Evolutionary conservation across 2,329 filamentous ascomycete species (phyloP).

Genomic region (Clarireedia sp.): DNA sequence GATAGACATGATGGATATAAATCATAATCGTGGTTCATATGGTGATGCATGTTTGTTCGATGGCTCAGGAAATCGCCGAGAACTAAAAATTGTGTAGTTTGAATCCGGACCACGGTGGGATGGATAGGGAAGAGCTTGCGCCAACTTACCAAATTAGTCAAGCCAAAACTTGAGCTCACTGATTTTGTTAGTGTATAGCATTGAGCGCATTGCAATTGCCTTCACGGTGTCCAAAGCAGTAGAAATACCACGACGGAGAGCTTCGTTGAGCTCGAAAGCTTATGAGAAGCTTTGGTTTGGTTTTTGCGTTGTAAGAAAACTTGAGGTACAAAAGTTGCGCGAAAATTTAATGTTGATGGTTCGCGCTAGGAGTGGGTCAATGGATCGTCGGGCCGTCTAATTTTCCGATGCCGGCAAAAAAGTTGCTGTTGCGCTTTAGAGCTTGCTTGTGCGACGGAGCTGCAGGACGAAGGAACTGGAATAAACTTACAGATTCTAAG

Average conservation of each 20-base stretch:
- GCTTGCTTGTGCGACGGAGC: not conserved
- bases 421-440: not conserved
- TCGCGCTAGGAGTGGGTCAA: not conserved
- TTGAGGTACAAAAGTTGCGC: not conserved
- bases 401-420: slow-evolving; percentile 1
- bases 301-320: not conserved
- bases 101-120: slow-evolving; percentile 1
- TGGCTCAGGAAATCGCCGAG: slow-evolving; percentile 32
- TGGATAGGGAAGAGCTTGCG: slow-evolving; percentile 11
- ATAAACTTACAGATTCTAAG: not conserved
- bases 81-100: slow-evolving; percentile 17
- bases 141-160: slow-evolving; percentile 14
- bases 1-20: slow-evolving; percentile 7
- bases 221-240: not conserved
- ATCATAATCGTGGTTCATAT: slow-evolving; percentile 48
- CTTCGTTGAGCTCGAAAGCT: no score
- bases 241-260: not conserved
- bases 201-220: not conserved
- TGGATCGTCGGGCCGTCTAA: not conserved
- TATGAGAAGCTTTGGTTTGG: no score
- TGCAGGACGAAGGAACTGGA: not conserved
- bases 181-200: not conserved
- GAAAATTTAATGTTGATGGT: not conserved
- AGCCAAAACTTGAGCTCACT: not conserved
- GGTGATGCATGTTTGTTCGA: slow-evolving; percentile 62